Percentiles rank a stretch among this genome's conserved stretches.
Evolutionary conservation across 2,329 filamentous ascomycete genomes (phyloP).

Genomic region (Sporothrix brunneoviolacea): DNA sequence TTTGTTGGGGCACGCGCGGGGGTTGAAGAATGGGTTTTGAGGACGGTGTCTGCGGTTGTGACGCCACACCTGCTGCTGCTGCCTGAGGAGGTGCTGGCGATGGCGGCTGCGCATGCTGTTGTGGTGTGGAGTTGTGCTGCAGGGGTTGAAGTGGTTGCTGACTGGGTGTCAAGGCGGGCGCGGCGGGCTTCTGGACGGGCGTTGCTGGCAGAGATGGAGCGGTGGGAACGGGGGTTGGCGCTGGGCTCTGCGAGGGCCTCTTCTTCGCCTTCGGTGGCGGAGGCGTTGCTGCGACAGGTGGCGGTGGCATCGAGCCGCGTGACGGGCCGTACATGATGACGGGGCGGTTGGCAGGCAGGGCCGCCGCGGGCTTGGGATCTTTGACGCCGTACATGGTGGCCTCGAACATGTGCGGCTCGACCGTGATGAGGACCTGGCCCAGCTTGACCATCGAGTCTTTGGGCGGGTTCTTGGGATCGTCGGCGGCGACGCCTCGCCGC

Average conservation of each 20-base stretch:
- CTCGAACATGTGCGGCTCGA: conserved; percentile 75
- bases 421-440: conserved; percentile 65
- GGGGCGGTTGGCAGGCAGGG: conserved; percentile 41
- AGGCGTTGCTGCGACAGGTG: conserved; percentile 22
- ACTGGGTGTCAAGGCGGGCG: not conserved
- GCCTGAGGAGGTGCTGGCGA: conserved; percentile 4
- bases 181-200: conserved; percentile 1
- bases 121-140: conserved; percentile 3
- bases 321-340: conserved; percentile 61
- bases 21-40: conserved; percentile 3
- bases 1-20: not conserved
- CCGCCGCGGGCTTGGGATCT: conserved; percentile 47
- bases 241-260: conserved; percentile 18
- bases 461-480: conserved; percentile 59
- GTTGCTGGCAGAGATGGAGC: conserved; percentile 10
- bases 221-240: conserved; percentile 21
- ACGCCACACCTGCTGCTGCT: conserved; percentile 16
- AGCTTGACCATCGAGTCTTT: conserved; percentile 68
- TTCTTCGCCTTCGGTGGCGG: conserved; percentile 28
- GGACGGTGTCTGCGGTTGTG: conserved; percentile 7
- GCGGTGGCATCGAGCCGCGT: conserved; percentile 53
- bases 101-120: not conserved
- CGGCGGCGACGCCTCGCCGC: conserved; percentile 57
- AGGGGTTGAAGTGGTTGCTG: conserved; percentile 18
- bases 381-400: conserved; percentile 68